Conservation (phyloP, 2,329 filamentous ascomycete genomes). For the Grosmannia serpens region DNA sequence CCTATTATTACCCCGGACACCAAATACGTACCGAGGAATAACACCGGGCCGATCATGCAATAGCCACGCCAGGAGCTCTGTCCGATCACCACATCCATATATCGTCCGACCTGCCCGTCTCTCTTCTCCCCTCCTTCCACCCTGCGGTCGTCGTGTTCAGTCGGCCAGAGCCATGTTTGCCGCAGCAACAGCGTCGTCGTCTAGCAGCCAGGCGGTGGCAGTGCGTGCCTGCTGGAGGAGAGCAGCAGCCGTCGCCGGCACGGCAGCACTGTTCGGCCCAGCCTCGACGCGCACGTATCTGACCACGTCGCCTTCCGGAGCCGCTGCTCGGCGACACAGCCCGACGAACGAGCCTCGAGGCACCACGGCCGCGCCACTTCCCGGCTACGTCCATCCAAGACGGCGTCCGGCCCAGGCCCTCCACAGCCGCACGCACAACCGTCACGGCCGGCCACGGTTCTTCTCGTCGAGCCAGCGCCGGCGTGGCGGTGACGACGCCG, state of each 20-base stretch:
- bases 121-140: neutral
- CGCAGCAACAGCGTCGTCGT: neutral
- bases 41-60: neutral
- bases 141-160: neutral
- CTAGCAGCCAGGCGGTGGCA: neutral
- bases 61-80: neutral
- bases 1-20: neutral
- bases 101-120: neutral
- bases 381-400: neutral
- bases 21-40: neutral
- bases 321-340: no score
- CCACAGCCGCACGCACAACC: neutral
- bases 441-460: slow-evolving; percentile 5
- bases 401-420: neutral
- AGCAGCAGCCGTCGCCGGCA: neutral
- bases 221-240: neutral
- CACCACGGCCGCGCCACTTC: neutral
- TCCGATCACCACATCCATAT: neutral
- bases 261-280: neutral
- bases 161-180: neutral
- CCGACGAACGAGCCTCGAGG: neutral
- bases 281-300: neutral
- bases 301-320: no score
- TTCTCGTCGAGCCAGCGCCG: slow-evolving; percentile 17
- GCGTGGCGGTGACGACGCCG: slow-evolving; percentile 26